These are phyloP conservation scores for Isabelozyma gotoi DNA, from an alignment of 805 yeast species.

Conservation along the genomic window DNA sequence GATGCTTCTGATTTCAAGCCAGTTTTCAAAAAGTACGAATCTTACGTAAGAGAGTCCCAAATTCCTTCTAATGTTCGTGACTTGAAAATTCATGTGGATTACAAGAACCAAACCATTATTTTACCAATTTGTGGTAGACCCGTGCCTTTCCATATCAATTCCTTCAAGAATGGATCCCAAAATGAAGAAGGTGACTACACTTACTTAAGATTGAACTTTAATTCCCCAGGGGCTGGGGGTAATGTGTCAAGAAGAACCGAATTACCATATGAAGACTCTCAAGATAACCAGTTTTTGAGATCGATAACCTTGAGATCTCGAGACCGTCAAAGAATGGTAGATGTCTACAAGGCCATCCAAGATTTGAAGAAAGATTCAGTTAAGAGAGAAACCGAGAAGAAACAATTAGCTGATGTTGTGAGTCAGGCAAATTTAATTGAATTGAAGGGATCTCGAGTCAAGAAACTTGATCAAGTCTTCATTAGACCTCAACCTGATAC, in stretches of 20 bases:
- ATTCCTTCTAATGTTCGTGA: slow-evolving; percentile 83
- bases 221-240: slow-evolving; percentile 88
- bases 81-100: slow-evolving; percentile 82
- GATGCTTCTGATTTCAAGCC: slow-evolving; percentile 61
- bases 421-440: slow-evolving; percentile 87
- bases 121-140: slow-evolving; percentile 94
- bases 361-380: slow-evolving; percentile 91
- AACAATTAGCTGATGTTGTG: slow-evolving; percentile 91
- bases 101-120: slow-evolving; percentile 82
- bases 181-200: slow-evolving; percentile 96
- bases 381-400: slow-evolving; percentile 86
- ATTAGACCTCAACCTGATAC: slow-evolving; percentile 96
- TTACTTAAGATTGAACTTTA: slow-evolving; percentile 84
- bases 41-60: slow-evolving; percentile 90
- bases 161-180: slow-evolving; percentile 92
- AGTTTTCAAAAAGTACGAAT: slow-evolving; percentile 89
- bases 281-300: slow-evolving; percentile 83
- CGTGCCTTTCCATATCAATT: slow-evolving; percentile 94
- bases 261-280: slow-evolving; percentile 86
- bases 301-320: slow-evolving; percentile 85
- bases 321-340: slow-evolving; percentile 88
- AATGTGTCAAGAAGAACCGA: slow-evolving; percentile 68
- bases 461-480: slow-evolving; percentile 82
- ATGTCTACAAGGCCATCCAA: slow-evolving; percentile 83
- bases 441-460: slow-evolving; percentile 78